phyloP scores from a whole-genome alignment of 139 green algal species.

The Chlorokybus atmophyticus region DNA sequence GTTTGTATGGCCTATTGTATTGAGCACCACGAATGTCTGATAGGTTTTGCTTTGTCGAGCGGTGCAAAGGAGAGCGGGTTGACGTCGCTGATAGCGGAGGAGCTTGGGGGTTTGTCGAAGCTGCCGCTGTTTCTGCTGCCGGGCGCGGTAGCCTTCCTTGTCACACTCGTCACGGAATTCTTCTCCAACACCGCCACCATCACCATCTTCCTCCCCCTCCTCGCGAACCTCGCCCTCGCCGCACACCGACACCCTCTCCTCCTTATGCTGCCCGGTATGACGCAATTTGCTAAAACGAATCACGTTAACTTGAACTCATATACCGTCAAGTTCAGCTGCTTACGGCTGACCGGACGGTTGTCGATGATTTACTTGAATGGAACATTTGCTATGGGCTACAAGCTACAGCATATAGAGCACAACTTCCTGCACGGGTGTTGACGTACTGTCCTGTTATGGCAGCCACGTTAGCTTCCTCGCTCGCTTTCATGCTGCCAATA shows the following conservation, averaged over 20 bases:
- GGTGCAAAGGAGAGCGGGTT: constrained; percentile 11
- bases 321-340: too few species aligned
- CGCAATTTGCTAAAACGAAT: too few species aligned
- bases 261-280: constrained; percentile 16
- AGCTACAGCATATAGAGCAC: too few species aligned
- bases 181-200: constrained; percentile 13
- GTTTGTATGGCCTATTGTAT: too few species aligned
- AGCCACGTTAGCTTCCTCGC: constrained; percentile 13
- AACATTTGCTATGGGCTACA: too few species aligned
- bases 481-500: constrained; percentile 25
- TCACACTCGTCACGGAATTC: constrained; percentile 10
- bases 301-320: too few species aligned
- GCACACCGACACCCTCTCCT: constrained; percentile 10
- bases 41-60: constrained; percentile 16
- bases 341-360: too few species aligned
- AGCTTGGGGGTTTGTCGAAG: not conserved
- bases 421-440: too few species aligned
- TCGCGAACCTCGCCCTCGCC: constrained; percentile 5
- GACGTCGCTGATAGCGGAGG: constrained; percentile 1
- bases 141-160: constrained; percentile 3
- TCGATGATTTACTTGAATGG: too few species aligned
- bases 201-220: constrained; percentile 12
- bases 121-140: constrained; percentile 8
- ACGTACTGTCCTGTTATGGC: too few species aligned
- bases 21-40: too few species aligned